phyloP scores from a whole-genome alignment of 1,284 basidiomycete genomes.

The Ceratobasidium sp. region DNA sequence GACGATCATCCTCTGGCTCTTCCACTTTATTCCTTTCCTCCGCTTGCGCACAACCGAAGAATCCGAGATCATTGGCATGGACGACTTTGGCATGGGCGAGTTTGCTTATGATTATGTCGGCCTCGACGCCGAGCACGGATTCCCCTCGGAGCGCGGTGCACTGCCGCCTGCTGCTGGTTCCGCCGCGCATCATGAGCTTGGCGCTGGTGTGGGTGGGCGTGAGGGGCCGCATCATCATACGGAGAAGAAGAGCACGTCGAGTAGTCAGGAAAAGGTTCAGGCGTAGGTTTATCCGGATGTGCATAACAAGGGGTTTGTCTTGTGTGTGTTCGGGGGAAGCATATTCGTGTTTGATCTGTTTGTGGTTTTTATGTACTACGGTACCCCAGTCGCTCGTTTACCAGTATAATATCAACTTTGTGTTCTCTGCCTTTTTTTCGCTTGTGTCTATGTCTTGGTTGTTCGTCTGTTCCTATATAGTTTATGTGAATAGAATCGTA shows the following conservation, averaged over 20 bases:
- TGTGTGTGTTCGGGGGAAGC: not conserved
- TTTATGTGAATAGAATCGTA: not conserved
- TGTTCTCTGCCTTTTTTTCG: not conserved
- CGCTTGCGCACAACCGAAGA: slow-evolving; percentile 85
- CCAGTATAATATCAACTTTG: not conserved
- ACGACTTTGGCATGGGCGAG: slow-evolving; percentile 95
- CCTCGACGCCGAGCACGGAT: slow-evolving; percentile 68
- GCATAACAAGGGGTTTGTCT: not conserved
- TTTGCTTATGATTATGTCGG: slow-evolving; percentile 92
- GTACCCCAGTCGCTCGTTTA: not conserved
- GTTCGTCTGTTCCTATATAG: not conserved
- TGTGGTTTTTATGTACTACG: not conserved
- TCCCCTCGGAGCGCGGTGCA: slow-evolving; percentile 41
- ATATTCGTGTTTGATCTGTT: not conserved
- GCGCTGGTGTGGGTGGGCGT: slow-evolving; percentile 33
- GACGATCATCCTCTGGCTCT: slow-evolving; percentile 90
- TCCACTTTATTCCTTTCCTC: slow-evolving; percentile 93
- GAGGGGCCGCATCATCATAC: slow-evolving; percentile 30
- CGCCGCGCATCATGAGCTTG: slow-evolving; percentile 37
- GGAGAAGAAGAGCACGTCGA: not conserved
- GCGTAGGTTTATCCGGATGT: not conserved
- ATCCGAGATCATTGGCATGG: slow-evolving; percentile 91
- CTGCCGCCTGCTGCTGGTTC: slow-evolving; percentile 7
- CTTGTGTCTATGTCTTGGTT: not conserved
- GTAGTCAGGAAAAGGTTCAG: slow-evolving; percentile 9